These are phyloP conservation scores for Echinosophora koreensis DNA, from an alignment of 306 rosid species.

Conservation along the genomic window DNA sequence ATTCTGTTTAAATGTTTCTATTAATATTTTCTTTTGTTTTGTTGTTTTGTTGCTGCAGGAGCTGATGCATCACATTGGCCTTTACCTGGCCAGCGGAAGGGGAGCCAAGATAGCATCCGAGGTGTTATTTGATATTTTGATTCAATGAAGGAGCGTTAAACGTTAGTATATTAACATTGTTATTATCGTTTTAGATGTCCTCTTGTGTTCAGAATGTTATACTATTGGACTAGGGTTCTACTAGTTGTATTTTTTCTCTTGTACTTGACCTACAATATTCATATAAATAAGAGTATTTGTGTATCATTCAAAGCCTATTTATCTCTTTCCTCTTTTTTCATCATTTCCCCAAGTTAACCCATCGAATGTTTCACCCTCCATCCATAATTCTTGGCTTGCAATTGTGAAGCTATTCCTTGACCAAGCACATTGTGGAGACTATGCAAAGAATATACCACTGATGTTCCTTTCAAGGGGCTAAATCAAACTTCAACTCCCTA, in stretches of 20 bases:
- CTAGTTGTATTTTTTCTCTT: slow-evolving; percentile 3
- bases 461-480: no score
- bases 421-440: no score
- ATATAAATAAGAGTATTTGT: background rate
- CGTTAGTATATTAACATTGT: slow-evolving; percentile 2
- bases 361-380: background rate
- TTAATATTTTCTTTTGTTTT: background rate
- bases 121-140: slow-evolving; percentile 54
- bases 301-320: background rate
- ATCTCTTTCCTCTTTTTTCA: background rate
- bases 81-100: slow-evolving; percentile 83
- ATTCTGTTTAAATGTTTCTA: background rate
- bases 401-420: no score
- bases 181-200: background rate
- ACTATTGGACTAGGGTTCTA: background rate
- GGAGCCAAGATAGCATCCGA: slow-evolving; percentile 89
- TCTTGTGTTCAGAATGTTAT: background rate
- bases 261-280: background rate
- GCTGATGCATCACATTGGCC: slow-evolving; percentile 90
- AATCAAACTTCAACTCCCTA: no score
- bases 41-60: slow-evolving; percentile 54
- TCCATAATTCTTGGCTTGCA: no score
- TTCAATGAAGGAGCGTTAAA: slow-evolving; percentile 22
- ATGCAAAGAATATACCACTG: no score
- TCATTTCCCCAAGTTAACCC: background rate